Percentiles rank a stretch among this genome's conserved stretches.
phyloP scores from a whole-genome alignment of 306 rosid species.

The Herpetospermum pedunculosum region DNA sequence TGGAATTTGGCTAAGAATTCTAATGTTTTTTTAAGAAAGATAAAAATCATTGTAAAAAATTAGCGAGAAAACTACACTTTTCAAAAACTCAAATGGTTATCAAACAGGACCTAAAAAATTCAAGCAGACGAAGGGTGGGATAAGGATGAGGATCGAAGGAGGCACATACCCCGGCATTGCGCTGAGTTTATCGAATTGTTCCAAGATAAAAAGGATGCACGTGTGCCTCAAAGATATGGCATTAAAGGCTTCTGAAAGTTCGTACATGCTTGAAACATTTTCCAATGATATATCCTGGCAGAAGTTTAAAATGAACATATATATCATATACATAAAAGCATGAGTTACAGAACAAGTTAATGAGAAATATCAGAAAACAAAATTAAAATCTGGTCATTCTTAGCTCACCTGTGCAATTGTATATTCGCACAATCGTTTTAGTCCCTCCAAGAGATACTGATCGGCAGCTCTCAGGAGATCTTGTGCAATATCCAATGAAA shows the following conservation, averaged over 20 bases:
- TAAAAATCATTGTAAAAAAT: too few species aligned
- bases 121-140: not conserved
- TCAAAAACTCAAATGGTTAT: too few species aligned
- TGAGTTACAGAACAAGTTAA: not conserved
- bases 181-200: conserved; percentile 82
- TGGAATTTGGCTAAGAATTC: too few species aligned
- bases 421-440: conserved; percentile 89
- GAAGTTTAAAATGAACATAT: conserved; percentile 3
- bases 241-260: conserved; percentile 91
- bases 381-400: not conserved
- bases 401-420: conserved; percentile 80
- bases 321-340: not conserved
- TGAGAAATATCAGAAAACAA: not conserved
- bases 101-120: too few species aligned
- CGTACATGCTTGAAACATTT: conserved; percentile 84
- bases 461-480: conserved; percentile 98
- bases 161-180: conserved; percentile 69
- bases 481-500: conserved; percentile 80
- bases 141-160: conserved; percentile 5
- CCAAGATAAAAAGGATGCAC: conserved; percentile 84
- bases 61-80: too few species aligned
- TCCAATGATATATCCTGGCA: conserved; percentile 80
- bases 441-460: conserved; percentile 98
- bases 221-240: conserved; percentile 89
- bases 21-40: too few species aligned